Percentiles rank a stretch among this genome's conserved stretches.
These are phyloP conservation scores for Cucumis melo DNA, from an alignment of 306 rosid species.

Conservation along the genomic window DNA sequence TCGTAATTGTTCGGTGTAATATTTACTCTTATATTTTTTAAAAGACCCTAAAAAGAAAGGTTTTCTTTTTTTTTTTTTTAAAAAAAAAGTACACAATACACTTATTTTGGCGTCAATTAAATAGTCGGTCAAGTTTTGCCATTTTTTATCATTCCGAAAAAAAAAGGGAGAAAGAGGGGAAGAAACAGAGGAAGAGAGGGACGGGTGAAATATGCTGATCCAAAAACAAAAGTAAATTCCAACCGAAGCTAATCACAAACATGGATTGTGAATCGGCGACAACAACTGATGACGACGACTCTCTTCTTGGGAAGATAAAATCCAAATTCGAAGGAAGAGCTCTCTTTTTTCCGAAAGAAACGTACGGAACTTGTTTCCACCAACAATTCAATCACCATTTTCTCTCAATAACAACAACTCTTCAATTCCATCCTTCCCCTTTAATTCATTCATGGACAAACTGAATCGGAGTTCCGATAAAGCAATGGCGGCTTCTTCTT, in stretches of 20 bases:
- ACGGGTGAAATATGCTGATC: background rate
- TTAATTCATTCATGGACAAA: background rate
- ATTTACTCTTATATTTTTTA: too few relatives aligned
- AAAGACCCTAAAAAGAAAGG: too few relatives aligned
- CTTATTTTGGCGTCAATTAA: too few relatives aligned
- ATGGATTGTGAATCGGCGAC: conserved; percentile 1
- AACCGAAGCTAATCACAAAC: background rate
- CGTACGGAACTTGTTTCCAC: background rate
- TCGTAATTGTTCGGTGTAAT: too few relatives aligned
- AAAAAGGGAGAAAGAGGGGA: background rate
- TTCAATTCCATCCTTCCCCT: background rate
- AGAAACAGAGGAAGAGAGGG: background rate
- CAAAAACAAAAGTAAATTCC: background rate
- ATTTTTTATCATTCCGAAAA: too few relatives aligned
- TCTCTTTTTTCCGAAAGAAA: background rate
- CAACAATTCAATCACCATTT: background rate
- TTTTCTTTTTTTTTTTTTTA: too few relatives aligned
- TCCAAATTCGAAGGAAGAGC: background rate
- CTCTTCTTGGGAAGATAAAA: background rate
- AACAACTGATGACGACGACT: background rate
- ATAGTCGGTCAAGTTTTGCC: too few relatives aligned
- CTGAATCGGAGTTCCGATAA: background rate
- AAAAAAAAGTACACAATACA: too few relatives aligned
- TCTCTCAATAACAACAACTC: background rate
- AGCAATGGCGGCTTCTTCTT: conserved; percentile 18